Evolutionary conservation across 1,284 basidiomycete genomes (phyloP).

Genomic region (Schizophyllum commune): DNA sequence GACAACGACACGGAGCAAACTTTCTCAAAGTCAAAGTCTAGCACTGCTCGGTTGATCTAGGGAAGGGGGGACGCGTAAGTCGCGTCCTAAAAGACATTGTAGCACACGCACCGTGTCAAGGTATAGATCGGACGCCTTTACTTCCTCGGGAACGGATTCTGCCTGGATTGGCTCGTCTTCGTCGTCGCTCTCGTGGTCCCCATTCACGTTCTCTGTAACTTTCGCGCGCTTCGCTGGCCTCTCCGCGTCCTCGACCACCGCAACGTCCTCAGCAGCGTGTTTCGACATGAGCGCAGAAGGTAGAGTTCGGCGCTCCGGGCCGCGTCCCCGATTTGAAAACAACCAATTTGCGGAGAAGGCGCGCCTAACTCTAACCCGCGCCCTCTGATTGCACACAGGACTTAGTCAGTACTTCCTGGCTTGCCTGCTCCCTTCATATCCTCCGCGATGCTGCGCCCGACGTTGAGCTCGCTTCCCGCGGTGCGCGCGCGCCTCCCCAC

Average conservation of each 20-base stretch:
- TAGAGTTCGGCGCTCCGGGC: neutral
- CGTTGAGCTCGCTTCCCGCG: conserved; percentile 1
- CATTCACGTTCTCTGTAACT: conserved; percentile 13
- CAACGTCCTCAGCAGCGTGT: conserved; percentile 3
- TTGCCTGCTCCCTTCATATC: conserved; percentile 7
- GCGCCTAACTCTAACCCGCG: neutral
- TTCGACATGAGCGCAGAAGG: neutral
- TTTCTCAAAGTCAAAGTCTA: conserved; percentile 99
- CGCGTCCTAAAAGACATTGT: conserved; percentile 18
- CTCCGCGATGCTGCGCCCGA: neutral
- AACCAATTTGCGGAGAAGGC: conserved; percentile 2
- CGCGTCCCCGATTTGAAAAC: neutral
- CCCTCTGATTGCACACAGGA: neutral
- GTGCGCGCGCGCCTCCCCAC: neutral
- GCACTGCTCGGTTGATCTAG: conserved; percentile 79
- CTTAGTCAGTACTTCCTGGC: neutral
- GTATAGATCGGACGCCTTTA: conserved; percentile 75
- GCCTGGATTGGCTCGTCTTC: conserved; percentile 46
- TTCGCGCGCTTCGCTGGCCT: conserved; percentile 39
- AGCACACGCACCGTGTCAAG: conserved; percentile 75
- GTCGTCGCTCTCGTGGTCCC: conserved; percentile 21
- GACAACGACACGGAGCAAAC: conserved; percentile 94
- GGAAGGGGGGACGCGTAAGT: conserved; percentile 13
- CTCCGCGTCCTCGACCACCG: conserved; percentile 14
- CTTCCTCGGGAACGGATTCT: conserved; percentile 27